Percentiles rank a stretch among this genome's conserved stretches.
These are phyloP conservation scores for Rhizophagus sp. DNA, from an alignment of 192 early-diverging fungal species.

Conservation along the genomic window DNA sequence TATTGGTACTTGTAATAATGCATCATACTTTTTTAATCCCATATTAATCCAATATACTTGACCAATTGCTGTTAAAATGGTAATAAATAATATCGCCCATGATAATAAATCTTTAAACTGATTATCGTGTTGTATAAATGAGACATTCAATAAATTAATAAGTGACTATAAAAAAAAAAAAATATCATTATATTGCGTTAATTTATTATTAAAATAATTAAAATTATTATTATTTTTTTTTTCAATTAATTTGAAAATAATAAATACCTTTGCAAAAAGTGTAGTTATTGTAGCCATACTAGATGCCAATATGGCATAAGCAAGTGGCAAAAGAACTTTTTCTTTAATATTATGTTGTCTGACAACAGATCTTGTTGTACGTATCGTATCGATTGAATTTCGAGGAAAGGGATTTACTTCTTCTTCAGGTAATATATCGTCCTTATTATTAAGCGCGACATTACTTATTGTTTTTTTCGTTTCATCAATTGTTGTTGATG, in stretches of 20 bases:
- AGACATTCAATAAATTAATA: conserved; percentile 67
- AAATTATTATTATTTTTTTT: background rate
- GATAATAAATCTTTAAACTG: conserved; percentile 67
- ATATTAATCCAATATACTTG: conserved; percentile 89
- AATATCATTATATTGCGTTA: too few species aligned
- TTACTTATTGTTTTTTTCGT: background rate
- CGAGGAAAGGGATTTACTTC: background rate
- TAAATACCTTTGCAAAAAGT: conserved; percentile 67
- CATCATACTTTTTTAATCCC: conserved; percentile 78
- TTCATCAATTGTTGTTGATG: background rate
- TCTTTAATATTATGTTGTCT: conserved; percentile 23
- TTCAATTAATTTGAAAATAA: background rate
- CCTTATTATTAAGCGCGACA: background rate
- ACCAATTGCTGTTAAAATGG: conserved; percentile 70
- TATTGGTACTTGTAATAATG: conserved; percentile 78
- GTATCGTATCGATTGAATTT: background rate
- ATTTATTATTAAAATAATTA: background rate
- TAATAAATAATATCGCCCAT: conserved; percentile 71
- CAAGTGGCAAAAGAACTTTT: conserved; percentile 58
- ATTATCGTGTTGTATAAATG: conserved; percentile 69
- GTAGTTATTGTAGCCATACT: conserved; percentile 78
- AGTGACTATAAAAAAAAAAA: conserved; percentile 43
- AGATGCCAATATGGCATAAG: conserved; percentile 74
- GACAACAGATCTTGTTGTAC: conserved; percentile 32
- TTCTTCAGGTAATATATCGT: background rate